Evolutionary conservation across 192 early-diverging fungal genomes (phyloP), one percentile per base, ranked within the genome.

Genomic region (Coemansia sp.): DNA sequence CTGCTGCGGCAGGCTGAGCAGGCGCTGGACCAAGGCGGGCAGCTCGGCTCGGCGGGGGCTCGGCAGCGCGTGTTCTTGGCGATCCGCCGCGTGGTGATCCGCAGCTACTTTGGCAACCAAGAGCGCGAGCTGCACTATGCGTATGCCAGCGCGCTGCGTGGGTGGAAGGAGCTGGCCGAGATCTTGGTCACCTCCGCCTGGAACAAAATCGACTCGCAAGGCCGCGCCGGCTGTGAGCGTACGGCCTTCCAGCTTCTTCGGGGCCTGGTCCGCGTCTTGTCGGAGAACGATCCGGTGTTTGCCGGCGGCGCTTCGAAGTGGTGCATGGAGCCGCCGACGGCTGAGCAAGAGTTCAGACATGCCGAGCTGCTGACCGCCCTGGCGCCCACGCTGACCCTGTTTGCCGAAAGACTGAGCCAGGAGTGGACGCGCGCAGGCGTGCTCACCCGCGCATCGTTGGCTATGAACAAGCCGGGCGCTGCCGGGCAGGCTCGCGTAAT

Each of bases 131-230:
- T 93, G 61, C 81, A 84, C 46, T 80, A 86, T 66, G 89, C 93
- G 11, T 85, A 89, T 17, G 75, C 83, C 41, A 89, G 91, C 50
- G 88, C 87, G 20, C 81, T 93, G 61, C 83, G 88, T 42, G 88
- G 91, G 1, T 99, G 97, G 97, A 85, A 88, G 65, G 87, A 93
- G 59, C 75, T 96, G 20, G 84, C 93, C 5, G 88, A 94, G 55
- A 84, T 93, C 13, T 86, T 89, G 1, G 70, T 72, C 3, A 73
- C 82, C 22, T 84, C 82, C 10, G 82, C 82, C 24, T 97, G 51
- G 83, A 83, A 34, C 80, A 87, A 17, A 85, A 86, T 64, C 91
- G 91, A 80, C 84, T 87, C 59, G 65, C 89, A 17, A 65, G 93
- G 60, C 82, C 88, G 48, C 70, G 87, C 27, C 85, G 93, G 61